A percentile compares a stretch with the other conserved stretches of the same genome.
phyloP scores from a whole-genome alignment of 129 eudicot species.

The Scalesia atractyloides region DNA sequence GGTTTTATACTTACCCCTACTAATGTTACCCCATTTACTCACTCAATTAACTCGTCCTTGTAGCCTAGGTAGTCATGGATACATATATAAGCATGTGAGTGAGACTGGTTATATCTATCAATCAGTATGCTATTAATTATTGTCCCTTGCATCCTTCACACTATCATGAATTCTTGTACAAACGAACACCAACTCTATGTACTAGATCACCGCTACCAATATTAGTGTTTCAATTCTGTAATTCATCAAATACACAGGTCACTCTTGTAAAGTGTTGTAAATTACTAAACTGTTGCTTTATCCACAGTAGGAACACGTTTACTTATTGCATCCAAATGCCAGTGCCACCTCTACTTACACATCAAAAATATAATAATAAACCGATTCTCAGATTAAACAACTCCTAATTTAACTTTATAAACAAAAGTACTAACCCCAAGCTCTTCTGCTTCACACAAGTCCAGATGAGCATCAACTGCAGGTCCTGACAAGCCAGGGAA shows the following conservation, averaged over 20 bases:
- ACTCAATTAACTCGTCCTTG: background rate
- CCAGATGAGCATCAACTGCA: conserved; percentile 80
- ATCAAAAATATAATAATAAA: background rate
- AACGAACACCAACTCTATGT: background rate
- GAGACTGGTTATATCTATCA: background rate
- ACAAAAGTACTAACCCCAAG: conserved; percentile 65
- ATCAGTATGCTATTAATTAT: background rate
- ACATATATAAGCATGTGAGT: background rate
- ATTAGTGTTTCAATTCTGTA: background rate
- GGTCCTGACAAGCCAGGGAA: conserved; percentile 61
- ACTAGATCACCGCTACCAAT: background rate
- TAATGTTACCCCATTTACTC: background rate
- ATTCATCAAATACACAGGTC: background rate
- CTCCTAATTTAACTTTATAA: background rate
- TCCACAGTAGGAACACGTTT: background rate
- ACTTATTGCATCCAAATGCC: background rate
- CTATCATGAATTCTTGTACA: background rate
- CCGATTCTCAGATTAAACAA: background rate
- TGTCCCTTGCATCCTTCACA: background rate
- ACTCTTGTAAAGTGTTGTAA: background rate
- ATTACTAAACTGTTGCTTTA: background rate
- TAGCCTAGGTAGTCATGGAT: background rate
- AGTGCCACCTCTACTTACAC: background rate
- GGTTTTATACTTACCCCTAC: no score
- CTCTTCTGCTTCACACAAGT: conserved; percentile 92